These are phyloP conservation scores for Erodium texanum DNA, from an alignment of 441 rosid species.

Conservation along the genomic window DNA sequence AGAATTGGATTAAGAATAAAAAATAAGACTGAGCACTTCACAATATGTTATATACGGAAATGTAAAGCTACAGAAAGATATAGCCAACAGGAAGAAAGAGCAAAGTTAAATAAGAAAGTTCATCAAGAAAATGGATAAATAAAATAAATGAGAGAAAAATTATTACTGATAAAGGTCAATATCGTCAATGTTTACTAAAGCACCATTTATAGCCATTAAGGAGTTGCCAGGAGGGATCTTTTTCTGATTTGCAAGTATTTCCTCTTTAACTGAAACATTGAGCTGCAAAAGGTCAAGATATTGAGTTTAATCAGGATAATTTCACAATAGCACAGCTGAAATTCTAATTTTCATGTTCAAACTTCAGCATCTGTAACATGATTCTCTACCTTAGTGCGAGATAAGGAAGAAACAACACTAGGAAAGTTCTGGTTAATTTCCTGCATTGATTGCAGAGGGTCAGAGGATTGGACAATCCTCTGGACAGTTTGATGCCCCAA, in stretches of 20 bases:
- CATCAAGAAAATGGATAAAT: slow-evolving; percentile 6
- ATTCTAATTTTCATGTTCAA: slow-evolving; percentile 13
- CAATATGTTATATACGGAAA: not conserved
- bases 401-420: slow-evolving; percentile 84
- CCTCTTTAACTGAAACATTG: slow-evolving; percentile 82
- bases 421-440: slow-evolving; percentile 98
- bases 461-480: slow-evolving; percentile 90
- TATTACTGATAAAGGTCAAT: slow-evolving; percentile 82
- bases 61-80: not conserved
- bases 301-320: not conserved
- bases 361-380: not conserved
- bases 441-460: slow-evolving; percentile 93
- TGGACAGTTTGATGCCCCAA: slow-evolving; percentile 98
- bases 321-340: not conserved
- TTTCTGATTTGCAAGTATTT: slow-evolving; percentile 84
- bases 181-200: slow-evolving; percentile 83
- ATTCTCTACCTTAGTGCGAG: slow-evolving; percentile 78
- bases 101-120: not conserved
- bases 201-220: slow-evolving; percentile 94
- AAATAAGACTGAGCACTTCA: too few relatives aligned
- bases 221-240: slow-evolving; percentile 96
- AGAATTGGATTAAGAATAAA: not conserved
- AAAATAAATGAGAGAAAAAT: slow-evolving; percentile 21
- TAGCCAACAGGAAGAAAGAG: not conserved
- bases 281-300: slow-evolving; percentile 45